Evolutionary conservation across 257 asterid species (phyloP).

Genomic region (Rubia yunnanensis): DNA sequence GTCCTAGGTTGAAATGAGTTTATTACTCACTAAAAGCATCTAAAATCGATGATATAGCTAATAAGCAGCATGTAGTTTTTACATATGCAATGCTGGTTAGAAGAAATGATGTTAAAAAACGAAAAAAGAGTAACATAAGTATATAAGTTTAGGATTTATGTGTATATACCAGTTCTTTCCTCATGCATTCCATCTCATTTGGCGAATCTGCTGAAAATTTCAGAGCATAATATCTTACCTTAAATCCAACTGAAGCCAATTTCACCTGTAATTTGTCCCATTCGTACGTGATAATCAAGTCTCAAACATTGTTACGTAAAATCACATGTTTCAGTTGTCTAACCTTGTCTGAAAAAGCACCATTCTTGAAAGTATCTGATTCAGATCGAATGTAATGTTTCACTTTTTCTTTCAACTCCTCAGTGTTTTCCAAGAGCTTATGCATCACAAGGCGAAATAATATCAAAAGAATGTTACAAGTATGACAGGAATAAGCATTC

Average conservation of each 20-base stretch:
- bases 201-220: conserved; percentile 34
- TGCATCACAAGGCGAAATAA: neutral
- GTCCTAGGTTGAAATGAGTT: too few species aligned
- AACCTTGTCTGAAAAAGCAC: conserved; percentile 33
- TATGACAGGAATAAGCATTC: neutral
- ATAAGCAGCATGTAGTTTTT: neutral
- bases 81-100: neutral
- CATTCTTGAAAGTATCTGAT: conserved; percentile 35
- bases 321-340: neutral
- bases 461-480: neutral
- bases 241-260: conserved; percentile 37
- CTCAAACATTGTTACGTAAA: neutral
- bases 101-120: too few species aligned
- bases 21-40: too few species aligned
- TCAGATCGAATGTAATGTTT: conserved; percentile 17
- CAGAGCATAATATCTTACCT: conserved; percentile 37
- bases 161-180: conserved; percentile 32
- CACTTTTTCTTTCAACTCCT: conserved; percentile 28
- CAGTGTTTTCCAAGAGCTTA: conserved; percentile 33
- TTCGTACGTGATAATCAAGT: neutral
- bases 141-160: neutral
- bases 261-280: conserved; percentile 30
- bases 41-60: neutral
- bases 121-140: neutral
- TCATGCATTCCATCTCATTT: conserved; percentile 24